phyloP scores from a whole-genome alignment of 2,329 filamentous ascomycete species.

The Sporothrix pseudoabietina region DNA sequence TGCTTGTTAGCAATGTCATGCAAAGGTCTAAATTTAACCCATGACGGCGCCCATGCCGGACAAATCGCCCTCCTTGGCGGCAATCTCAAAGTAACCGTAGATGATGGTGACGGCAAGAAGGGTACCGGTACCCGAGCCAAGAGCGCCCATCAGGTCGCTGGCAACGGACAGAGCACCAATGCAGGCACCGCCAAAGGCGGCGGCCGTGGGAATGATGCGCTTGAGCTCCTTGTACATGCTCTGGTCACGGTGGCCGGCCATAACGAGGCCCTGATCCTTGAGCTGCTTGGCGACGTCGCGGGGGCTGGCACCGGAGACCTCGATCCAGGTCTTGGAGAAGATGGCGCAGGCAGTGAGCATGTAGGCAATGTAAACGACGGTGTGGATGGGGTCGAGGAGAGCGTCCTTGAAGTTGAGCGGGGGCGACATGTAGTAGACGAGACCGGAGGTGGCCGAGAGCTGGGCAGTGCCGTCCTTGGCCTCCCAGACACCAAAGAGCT shows the following conservation, averaged over 20 bases:
- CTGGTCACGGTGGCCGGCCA: slow-evolving; percentile 99
- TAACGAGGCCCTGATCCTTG: slow-evolving; percentile 98
- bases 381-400: slow-evolving; percentile 95
- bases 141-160: slow-evolving; percentile 91
- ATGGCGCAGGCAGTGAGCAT: slow-evolving; percentile 93
- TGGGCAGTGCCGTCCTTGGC: slow-evolving; percentile 93
- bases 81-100: slow-evolving; percentile 99
- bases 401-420: slow-evolving; percentile 97
- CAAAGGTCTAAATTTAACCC: slow-evolving; percentile 59
- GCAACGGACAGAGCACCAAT: slow-evolving; percentile 96
- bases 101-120: slow-evolving; percentile 98
- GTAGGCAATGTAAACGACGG: slow-evolving; percentile 90
- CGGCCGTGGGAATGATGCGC: slow-evolving; percentile 97
- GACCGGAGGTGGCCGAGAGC: slow-evolving; percentile 87
- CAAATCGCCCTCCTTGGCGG: slow-evolving; percentile 96
- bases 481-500: slow-evolving; percentile 97
- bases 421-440: slow-evolving; percentile 99
- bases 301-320: slow-evolving; percentile 96
- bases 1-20: neutral
- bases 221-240: slow-evolving; percentile 99
- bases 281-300: slow-evolving; percentile 99
- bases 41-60: slow-evolving; percentile 74
- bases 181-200: slow-evolving; percentile 97
- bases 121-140: slow-evolving; percentile 96
- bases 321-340: slow-evolving; percentile 99